Base-by-base conservation (phyloP, 352 stramenopile genomes). In the Achlya hypogyna region DNA sequence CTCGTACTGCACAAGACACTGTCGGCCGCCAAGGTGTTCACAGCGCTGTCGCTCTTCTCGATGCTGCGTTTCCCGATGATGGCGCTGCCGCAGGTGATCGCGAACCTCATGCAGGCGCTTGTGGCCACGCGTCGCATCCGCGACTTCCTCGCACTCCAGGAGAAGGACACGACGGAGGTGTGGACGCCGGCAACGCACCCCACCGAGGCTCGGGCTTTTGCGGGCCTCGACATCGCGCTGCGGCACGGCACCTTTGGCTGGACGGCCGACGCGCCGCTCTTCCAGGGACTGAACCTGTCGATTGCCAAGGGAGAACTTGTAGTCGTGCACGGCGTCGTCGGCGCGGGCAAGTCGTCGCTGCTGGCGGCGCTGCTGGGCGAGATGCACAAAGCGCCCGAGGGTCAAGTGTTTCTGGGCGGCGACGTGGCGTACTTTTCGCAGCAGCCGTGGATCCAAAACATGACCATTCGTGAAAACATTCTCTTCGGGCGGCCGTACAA, bases 281-380 rank as follows among this genome's bases (percentile, higher is more conserved):
- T 87, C 2, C 69, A 47, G 16, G 29, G 84, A n/a, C 60, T 88
- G 23, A 73, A 78, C 51, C 53, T 89, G 2, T 52, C n/a, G 0
- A 54, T 87, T 53, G 71, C 75, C 34, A 69, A 70, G n/a, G 74
- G 78, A 2, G 78, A 88, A 38, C 62, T 89, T 5, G 79, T 84
- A 0, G 71, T 88, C 5, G 71, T 89, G 6, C 69, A 81, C 27
- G 81, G 79, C 5, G 43, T 40, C 0, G 81, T 88, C 22, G 81
- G 81, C 6, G 59, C 29, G 34, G 90, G 91, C 22, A 98, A 98
- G 69, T 89, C 74, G 25, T 93, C 81, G 2, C 79, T 98, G 9
- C 67, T 98, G 10, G 81, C 78, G 14, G 82, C 87, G 14, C 76
- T 98, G 63, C 64, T 98, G 12, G 89, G 90, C 32, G 91, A 98